Percentiles rank a stretch among this genome's conserved stretches.
Evolutionary conservation across 2,329 filamentous ascomycete species (phyloP).

Genomic region (Malbranchea cinnamomea): DNA sequence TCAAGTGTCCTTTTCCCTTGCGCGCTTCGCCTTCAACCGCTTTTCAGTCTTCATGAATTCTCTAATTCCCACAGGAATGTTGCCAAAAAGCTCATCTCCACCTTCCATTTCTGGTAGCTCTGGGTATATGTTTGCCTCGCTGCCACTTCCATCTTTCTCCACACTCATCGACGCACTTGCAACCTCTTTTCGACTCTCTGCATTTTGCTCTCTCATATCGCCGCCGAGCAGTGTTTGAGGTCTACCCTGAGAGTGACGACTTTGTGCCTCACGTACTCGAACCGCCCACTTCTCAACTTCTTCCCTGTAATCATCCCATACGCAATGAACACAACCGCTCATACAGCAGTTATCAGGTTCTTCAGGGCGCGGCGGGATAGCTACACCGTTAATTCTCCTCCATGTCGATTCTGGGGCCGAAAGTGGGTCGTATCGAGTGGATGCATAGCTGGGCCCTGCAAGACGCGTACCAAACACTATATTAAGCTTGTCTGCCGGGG

Average conservation of each 20-base stretch:
- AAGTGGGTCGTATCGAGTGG: constrained; percentile 39
- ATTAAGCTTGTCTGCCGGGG: constrained; percentile 36
- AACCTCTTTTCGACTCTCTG: constrained; percentile 30
- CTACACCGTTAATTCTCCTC: constrained; percentile 54
- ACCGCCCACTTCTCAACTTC: constrained; percentile 81
- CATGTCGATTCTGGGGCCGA: constrained; percentile 44
- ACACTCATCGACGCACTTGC: constrained; percentile 44
- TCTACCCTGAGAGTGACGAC: constrained; percentile 6
- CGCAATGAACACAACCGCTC: constrained; percentile 95
- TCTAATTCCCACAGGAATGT: constrained; percentile 78
- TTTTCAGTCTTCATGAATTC: constrained; percentile 99
- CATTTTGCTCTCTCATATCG: constrained; percentile 19
- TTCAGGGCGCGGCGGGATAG: constrained; percentile 66
- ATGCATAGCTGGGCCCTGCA: constrained; percentile 55
- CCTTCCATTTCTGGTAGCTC: constrained; percentile 25
- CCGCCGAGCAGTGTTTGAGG: too few species aligned
- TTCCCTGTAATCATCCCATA: constrained; percentile 84
- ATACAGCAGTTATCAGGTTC: constrained; percentile 99
- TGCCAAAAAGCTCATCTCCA: constrained; percentile 54
- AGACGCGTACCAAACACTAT: constrained; percentile 74
- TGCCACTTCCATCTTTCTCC: constrained; percentile 69
- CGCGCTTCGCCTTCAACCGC: constrained; percentile 63
- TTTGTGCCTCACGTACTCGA: constrained; percentile 48
- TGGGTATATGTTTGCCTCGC: constrained; percentile 50
- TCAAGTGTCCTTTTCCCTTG: too few species aligned